These are phyloP conservation scores for Paramecium caudatum DNA, from an alignment of 73 alveolate genomes.

Conservation along the genomic window DNA sequence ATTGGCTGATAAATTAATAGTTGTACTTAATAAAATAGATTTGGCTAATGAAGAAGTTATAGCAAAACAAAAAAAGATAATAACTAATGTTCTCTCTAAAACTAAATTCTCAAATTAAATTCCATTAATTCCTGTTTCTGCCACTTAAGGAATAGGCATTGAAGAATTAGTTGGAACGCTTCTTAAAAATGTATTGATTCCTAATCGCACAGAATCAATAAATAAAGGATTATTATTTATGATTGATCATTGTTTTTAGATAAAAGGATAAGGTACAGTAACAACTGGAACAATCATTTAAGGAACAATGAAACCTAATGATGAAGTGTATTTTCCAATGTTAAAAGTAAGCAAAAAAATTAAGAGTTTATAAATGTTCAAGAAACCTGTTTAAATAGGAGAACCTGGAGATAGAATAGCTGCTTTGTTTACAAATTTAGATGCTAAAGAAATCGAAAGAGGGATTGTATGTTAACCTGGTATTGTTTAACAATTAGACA, in stretches of 20 bases:
- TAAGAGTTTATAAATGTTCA: slow-evolving; percentile 95
- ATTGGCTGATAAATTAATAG: slow-evolving; percentile 93
- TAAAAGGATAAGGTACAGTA: slow-evolving; percentile 99
- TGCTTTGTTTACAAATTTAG: slow-evolving; percentile 92
- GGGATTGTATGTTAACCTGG: slow-evolving; percentile 94
- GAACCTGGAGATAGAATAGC: slow-evolving; percentile 98
- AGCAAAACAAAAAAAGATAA: slow-evolving; percentile 78
- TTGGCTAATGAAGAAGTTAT: slow-evolving; percentile 89
- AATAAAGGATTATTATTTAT: slow-evolving; percentile 88
- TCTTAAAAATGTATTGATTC: slow-evolving; percentile 74
- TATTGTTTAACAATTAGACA: slow-evolving; percentile 67
- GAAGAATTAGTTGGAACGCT: slow-evolving; percentile 79
- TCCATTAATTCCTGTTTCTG: slow-evolving; percentile 93
- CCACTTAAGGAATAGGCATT: slow-evolving; percentile 81
- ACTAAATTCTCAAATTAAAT: slow-evolving; percentile 93
- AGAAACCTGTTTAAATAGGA: slow-evolving; percentile 92
- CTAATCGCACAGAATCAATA: slow-evolving; percentile 78
- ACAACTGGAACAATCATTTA: slow-evolving; percentile 98
- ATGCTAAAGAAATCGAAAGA: slow-evolving; percentile 92
- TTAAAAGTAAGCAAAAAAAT: slow-evolving; percentile 87
- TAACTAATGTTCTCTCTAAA: slow-evolving; percentile 79
- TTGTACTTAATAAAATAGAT: slow-evolving; percentile 98
- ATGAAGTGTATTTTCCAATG: slow-evolving; percentile 91
- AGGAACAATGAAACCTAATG: slow-evolving; percentile 92
- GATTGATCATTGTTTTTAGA: slow-evolving; percentile 98